Evolutionary conservation across 1,284 basidiomycete genomes (phyloP), one percentile per base, ranked within the genome.

Genomic region (Leccinum solheimii): DNA sequence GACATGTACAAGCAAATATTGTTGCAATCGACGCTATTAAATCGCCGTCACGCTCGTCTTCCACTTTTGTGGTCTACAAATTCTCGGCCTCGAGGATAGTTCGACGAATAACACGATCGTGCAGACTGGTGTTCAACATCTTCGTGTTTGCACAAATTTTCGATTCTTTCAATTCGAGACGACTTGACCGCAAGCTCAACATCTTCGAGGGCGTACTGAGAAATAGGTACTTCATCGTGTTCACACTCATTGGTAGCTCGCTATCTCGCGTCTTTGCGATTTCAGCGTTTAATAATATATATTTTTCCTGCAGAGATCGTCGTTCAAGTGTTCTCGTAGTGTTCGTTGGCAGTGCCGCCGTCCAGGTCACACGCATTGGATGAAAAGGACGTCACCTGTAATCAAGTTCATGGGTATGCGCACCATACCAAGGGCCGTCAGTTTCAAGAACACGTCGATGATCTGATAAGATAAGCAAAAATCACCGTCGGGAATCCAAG

Each of bases 71-170:
- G 95, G 96, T 34, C 69, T 80, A 34, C 65, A 74, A 36, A 95
- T 98, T 63, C 83, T 98, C 53, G 84, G 86, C 3, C 79, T 87
- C 56, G 78, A 82, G 30, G 66, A 80, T 43, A 75, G 76, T 7
- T 68, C 72, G 45, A 72, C 80, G 21, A 78, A 83, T 53, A 69
- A 83, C n/a, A 73, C 78, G 9, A 78, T 90, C 59, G 82, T 97
- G 11, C 87, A 89, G 69, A 95, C 96, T 98, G 13, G 92, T 98
- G 48, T 99, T 99, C 87, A 99, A 98, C 74, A 83, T 89, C 16
- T 99, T 98, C 72, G 97, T 99, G 52, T 98, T 98, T 77, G 94
- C 93, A 56, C 95, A 97, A 75, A 94, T 98, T 68, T 94, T 88
- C 79, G 98, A 98, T 80, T 95, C 94, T 64, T 77, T 98, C 77